Evolutionary conservation across 495 filamentous ascomycete genomes (phyloP).

Genomic region (Penicillium mononematosum): DNA sequence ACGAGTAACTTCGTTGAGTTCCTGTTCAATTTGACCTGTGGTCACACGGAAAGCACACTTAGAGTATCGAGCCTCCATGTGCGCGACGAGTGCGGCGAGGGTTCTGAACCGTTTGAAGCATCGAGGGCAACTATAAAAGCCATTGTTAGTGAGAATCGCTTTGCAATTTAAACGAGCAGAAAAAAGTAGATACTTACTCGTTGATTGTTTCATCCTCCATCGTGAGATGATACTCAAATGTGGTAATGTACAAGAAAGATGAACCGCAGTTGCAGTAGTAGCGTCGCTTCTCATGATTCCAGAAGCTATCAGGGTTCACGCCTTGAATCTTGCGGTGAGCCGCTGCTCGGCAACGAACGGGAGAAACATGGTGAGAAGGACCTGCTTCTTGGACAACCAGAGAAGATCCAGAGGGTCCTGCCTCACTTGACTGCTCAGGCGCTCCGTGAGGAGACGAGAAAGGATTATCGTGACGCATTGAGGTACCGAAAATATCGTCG

Average conservation of each 20-base stretch:
- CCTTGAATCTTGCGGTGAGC: constrained; percentile 6
- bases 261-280: constrained; percentile 30
- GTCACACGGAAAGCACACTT: constrained; percentile 44
- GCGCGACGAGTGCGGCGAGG: constrained; percentile 43
- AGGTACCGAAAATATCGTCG: not conserved
- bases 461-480: not conserved
- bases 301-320: constrained; percentile 19
- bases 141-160: not conserved
- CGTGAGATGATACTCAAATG: constrained; percentile 7
- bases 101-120: constrained; percentile 48
- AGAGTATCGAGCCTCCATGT: constrained; percentile 46
- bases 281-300: constrained; percentile 23
- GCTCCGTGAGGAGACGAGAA: not conserved
- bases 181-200: constrained; percentile 5
- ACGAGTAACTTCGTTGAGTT: constrained; percentile 48
- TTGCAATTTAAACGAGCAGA: not conserved
- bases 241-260: constrained; percentile 14
- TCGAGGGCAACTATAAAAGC: constrained; percentile 32
- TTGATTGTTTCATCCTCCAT: not conserved
- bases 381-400: not conserved
- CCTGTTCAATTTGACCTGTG: constrained; percentile 32
- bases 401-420: not conserved
- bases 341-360: not conserved
- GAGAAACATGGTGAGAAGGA: not conserved
- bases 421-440: not conserved